These are phyloP conservation scores for Allomyces macrogynus DNA, from an alignment of 192 early-diverging fungal species.

Conservation along the genomic window DNA sequence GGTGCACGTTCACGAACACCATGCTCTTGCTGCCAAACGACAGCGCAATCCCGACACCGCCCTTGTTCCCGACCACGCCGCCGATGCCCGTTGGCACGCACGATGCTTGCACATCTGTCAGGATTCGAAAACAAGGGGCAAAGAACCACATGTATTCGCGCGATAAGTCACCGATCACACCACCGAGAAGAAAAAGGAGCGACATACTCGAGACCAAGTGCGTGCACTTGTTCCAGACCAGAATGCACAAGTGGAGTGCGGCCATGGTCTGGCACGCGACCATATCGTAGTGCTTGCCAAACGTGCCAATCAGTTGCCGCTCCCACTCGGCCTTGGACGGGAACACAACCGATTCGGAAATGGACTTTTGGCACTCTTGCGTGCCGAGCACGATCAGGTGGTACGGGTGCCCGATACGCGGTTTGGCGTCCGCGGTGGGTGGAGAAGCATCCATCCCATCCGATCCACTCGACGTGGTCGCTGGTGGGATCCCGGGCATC, in stretches of 20 bases:
- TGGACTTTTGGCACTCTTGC: conserved; percentile 13
- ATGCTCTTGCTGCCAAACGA: conserved; percentile 4
- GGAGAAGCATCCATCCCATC: background rate
- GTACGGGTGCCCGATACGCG: background rate
- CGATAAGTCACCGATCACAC: too few relatives aligned
- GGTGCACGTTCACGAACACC: conserved; percentile 10
- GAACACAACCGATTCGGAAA: conserved; percentile 2
- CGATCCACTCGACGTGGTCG: background rate
- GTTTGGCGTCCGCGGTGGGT: background rate
- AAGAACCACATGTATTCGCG: too few relatives aligned
- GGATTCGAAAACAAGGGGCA: too few relatives aligned
- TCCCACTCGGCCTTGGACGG: conserved; percentile 8
- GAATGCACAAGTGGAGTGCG: conserved; percentile 5
- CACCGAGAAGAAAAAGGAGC: too few relatives aligned
- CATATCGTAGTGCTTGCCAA: conserved; percentile 4
- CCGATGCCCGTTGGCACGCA: conserved; percentile 10
- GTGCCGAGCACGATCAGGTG: conserved; percentile 12
- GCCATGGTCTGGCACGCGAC: conserved; percentile 10
- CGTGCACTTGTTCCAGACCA: background rate
- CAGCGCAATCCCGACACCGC: conserved; percentile 6
- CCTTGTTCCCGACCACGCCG: conserved; percentile 13
- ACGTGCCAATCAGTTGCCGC: conserved; percentile 1
- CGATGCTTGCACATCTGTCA: conserved; percentile 1
- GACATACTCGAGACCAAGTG: background rate
- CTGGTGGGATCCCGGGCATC: background rate